phyloP scores from a whole-genome alignment of 768 basidiomycete species.

The Hortiboletus campestris region DNA sequence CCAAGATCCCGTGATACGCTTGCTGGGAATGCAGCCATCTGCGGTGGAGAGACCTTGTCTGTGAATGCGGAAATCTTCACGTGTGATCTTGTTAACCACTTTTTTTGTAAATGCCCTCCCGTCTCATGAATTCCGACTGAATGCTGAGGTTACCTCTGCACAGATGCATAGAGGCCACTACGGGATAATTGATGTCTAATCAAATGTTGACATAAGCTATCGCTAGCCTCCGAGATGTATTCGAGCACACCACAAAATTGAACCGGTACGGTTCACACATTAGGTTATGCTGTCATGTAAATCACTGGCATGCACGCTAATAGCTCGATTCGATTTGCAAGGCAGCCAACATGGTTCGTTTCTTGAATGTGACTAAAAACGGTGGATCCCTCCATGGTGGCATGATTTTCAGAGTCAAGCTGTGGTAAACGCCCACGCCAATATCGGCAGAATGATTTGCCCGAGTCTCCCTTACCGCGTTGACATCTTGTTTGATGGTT shows the following conservation, averaged over 20 bases:
- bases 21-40: neutral
- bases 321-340: conserved; percentile 3
- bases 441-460: neutral
- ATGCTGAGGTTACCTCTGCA: neutral
- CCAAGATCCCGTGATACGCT: neutral
- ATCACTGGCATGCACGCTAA: neutral
- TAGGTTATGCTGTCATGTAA: neutral
- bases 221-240: neutral
- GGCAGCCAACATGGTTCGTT: conserved; percentile 4
- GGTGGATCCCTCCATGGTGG: neutral
- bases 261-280: neutral
- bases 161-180: neutral
- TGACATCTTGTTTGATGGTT: neutral
- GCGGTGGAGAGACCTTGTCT: neutral
- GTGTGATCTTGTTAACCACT: neutral
- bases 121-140: neutral
- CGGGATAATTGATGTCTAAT: neutral
- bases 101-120: neutral
- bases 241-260: neutral
- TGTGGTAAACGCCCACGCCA: conserved; percentile 15
- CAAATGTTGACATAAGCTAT: neutral
- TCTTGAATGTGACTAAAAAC: neutral
- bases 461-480: neutral
- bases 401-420: neutral
- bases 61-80: neutral